Base-by-base conservation (phyloP, 352 stramenopile genomes). In the Phytophthora palmivora region DNA sequence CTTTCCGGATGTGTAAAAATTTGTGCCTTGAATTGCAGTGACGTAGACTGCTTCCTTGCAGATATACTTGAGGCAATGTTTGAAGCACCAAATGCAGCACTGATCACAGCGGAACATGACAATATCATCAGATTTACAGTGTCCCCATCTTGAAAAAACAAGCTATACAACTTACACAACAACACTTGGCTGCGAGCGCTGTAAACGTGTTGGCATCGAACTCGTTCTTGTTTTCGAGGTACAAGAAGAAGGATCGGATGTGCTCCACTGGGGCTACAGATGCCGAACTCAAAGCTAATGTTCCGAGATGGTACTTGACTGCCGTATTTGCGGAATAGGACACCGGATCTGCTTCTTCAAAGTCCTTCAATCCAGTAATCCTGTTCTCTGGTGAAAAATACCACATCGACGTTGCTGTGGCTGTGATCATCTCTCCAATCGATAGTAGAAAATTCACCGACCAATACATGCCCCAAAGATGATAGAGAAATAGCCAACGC, bases 1-100 rank as follows among this genome's bases (percentile, higher is more conserved):
- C 74, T 92, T 94, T 36, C 78, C 82, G 0, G 86, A 91, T 15
- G 79, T 74, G 56, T 88, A 90, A 37, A 93, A 94, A 48, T 76
- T 73, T 16, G 84, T 91, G 46, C 86, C 84, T 69, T 92, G 82
- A 42, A 94, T 91, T 6, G 86, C 79, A 14, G 80, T 94, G 58
- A 94, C 78, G 61, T 92, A 94, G 18, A 79, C 74, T 24, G 86
- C 80, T 65, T 94, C 86, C 43, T 94, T 94, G 58, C 79, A 92
- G 48, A 94, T 90, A 52, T 89, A 93, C 61, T 90, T 89, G 38
- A 94, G 72, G 51, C 85, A 94, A 28, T 75, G 75, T 50, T 92
- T 91, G 70, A 94, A 94, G 65, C 83, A 90, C 79, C 79, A 91
- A 33, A 89, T 92, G 46, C 83, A 94, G 68, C 86, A 92, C 83